Evolutionary conservation across 2,329 filamentous ascomycete genomes (phyloP).

Genomic region (Stagonosporopsis rhizophila): DNA sequence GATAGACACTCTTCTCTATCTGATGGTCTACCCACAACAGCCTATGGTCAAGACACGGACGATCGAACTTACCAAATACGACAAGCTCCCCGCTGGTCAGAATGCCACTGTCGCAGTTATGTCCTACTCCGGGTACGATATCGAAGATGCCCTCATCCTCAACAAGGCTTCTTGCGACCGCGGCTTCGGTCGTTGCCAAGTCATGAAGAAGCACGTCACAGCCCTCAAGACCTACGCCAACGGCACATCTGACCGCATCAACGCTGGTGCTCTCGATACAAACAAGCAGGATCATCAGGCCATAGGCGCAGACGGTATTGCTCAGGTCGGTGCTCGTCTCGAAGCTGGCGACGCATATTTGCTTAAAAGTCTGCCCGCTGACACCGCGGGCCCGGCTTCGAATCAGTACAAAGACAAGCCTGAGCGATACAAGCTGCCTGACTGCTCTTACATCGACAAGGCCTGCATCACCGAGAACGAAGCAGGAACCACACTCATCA

Average conservation of each 20-base stretch:
- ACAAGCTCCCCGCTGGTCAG: slow-evolving; percentile 95
- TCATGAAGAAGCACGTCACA: slow-evolving; percentile 93
- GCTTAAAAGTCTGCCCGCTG: slow-evolving; percentile 85
- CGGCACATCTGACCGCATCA: slow-evolving; percentile 67
- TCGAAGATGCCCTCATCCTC: slow-evolving; percentile 94
- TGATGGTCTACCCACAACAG: slow-evolving; percentile 96
- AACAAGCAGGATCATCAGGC: slow-evolving; percentile 68
- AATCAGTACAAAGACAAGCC: slow-evolving; percentile 71
- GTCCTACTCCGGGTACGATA: slow-evolving; percentile 99
- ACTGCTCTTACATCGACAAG: slow-evolving; percentile 92
- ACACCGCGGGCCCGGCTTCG: slow-evolving; percentile 73
- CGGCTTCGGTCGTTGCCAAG: slow-evolving; percentile 95
- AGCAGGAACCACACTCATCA: slow-evolving; percentile 82
- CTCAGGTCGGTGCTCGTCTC: slow-evolving; percentile 82
- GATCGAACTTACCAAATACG: slow-evolving; percentile 95
- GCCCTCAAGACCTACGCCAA: slow-evolving; percentile 90
- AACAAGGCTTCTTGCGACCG: slow-evolving; percentile 96
- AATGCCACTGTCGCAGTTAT: slow-evolving; percentile 98
- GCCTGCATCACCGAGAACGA: slow-evolving; percentile 93
- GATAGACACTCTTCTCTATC: slow-evolving; percentile 94
- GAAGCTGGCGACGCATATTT: slow-evolving; percentile 84
- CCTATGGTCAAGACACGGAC: slow-evolving; percentile 98
- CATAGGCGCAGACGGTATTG: slow-evolving; percentile 86
- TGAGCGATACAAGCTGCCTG: slow-evolving; percentile 81
- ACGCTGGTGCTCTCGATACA: slow-evolving; percentile 45